A percentile compares a stretch with the other conserved stretches of the same genome.
These are phyloP conservation scores for Favolaschia claudopus DNA, from an alignment of 768 basidiomycete genomes.

Conservation along the genomic window DNA sequence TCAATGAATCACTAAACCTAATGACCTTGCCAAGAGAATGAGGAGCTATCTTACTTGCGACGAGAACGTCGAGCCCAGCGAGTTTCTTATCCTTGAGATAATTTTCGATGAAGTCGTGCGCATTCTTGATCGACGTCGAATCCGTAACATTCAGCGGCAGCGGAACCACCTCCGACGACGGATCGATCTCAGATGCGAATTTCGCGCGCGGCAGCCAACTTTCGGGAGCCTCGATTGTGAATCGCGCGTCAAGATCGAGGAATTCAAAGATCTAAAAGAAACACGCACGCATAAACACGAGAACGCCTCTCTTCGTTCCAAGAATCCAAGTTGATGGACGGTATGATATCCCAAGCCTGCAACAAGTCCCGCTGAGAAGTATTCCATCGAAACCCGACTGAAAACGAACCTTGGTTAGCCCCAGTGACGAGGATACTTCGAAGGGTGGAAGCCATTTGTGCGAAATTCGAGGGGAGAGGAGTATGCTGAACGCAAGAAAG, in stretches of 20 bases:
- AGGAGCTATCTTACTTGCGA: slow-evolving; percentile 8
- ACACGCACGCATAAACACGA: slow-evolving; percentile 19
- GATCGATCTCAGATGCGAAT: slow-evolving; percentile 1
- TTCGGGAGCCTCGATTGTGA: slow-evolving; percentile 20
- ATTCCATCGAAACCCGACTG: not conserved
- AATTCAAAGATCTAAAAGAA: not conserved
- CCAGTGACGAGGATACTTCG: not conserved
- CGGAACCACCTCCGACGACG: slow-evolving; percentile 14
- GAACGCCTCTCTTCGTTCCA: not conserved
- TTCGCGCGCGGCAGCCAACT: slow-evolving; percentile 1
- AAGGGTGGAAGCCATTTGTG: too few species aligned
- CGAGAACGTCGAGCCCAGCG: slow-evolving; percentile 7
- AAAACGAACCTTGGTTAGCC: slow-evolving; percentile 6
- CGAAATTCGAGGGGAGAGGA: too few species aligned
- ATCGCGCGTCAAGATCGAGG: not conserved
- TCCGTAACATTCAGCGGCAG: slow-evolving; percentile 16
- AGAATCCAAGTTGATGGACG: slow-evolving; percentile 10
- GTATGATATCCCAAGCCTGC: slow-evolving; percentile 15
- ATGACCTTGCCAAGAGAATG: not conserved
- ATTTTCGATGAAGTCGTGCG: not conserved
- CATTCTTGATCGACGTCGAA: slow-evolving; percentile 3
- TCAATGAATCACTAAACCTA: not conserved
- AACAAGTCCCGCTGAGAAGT: not conserved
- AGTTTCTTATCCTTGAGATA: not conserved
- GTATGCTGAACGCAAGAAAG: too few species aligned